Conservation (phyloP, 139 green algal species). For the Gonium pectorale region DNA sequence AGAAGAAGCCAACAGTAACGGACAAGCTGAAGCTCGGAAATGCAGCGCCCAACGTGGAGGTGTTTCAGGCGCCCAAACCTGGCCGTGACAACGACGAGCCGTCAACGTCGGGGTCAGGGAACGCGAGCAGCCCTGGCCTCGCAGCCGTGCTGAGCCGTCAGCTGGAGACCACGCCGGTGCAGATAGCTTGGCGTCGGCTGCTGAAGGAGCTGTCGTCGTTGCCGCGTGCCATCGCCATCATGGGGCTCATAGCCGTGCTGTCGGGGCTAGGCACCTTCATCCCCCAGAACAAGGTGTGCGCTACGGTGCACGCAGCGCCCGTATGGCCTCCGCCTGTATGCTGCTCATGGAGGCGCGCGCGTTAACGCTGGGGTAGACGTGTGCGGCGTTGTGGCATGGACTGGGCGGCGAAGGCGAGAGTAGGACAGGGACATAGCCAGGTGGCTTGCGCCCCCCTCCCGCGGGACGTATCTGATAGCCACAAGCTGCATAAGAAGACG, state of each 20-base stretch:
- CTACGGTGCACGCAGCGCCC: no score
- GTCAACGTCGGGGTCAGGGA: not conserved
- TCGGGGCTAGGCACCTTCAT: slow-evolving; percentile 94
- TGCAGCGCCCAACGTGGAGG: not conserved
- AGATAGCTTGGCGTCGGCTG: slow-evolving; percentile 48
- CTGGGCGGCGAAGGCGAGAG: no score
- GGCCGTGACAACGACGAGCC: not conserved
- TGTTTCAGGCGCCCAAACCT: not conserved
- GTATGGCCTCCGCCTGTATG: no score
- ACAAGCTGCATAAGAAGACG: no score
- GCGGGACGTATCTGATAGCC: no score
- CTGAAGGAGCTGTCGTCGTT: slow-evolving; percentile 86
- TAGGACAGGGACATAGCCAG: no score
- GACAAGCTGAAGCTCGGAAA: slow-evolving; percentile 5
- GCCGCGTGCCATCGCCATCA: slow-evolving; percentile 88
- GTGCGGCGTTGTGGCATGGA: no score
- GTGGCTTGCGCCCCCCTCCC: no score
- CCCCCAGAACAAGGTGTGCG: slow-evolving; percentile 91
- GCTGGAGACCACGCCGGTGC: not conserved
- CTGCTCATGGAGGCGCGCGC: no score
- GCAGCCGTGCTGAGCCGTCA: no score
- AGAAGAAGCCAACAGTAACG: slow-evolving; percentile 21
- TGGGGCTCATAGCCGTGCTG: slow-evolving; percentile 85
- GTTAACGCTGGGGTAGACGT: no score
- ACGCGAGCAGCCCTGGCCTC: no score